Evolutionary conservation across 176 grass and related monocot species (phyloP), one percentile per base, ranked within the genome.

Genomic region (Cenchrus fungigraminus): DNA sequence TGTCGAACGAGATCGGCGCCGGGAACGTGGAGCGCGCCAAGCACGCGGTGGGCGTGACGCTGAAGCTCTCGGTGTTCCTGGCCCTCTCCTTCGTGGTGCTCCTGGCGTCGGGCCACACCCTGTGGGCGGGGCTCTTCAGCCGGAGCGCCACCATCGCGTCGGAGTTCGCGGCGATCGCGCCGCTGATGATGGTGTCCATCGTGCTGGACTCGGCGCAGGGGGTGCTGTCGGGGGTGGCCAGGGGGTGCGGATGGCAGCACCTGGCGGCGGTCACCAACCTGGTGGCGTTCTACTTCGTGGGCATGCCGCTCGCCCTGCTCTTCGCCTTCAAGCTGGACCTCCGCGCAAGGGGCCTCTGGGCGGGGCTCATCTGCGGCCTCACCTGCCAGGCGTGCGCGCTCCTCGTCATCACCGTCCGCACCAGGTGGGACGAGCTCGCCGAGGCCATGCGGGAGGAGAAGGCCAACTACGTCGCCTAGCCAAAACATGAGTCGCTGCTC

Each of bases 191-290:
- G 63, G 8, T 74, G 56, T 94, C 93, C 65, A 94, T 99, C 79
- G 63, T 99, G 49, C 83, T 99, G 31, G 97, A 99, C 85, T 92
- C 97, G 0, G 88, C 86, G 50, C 94, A 99, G 76, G 93, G 97
- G 32, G 84, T 99, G 49, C 73, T 99, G 8, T 99, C 93, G 25
- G 97, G 97, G 15, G 93, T 96, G 5, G 28, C 97, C 1, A 94
- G 97, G 79, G 97, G 97, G 14, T 99, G 97, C 68, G 97, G 97
- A 0, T 99, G 94, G 97, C 97, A 99, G 77, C 97, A 96, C 82
- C 87, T 94, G 12, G 91, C 90, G 16, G 93, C 94, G 22, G 65
- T 83, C 71, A 96, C 93, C 13, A 96, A 99, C 86, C 91, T 99
- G 32, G 91, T 99, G 45, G 94, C 97, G 4, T 99, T 99, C 82